Evolutionary conservation across 805 yeast genomes (phyloP).

Genomic region (Vanderwaltozyma verrucispora): DNA sequence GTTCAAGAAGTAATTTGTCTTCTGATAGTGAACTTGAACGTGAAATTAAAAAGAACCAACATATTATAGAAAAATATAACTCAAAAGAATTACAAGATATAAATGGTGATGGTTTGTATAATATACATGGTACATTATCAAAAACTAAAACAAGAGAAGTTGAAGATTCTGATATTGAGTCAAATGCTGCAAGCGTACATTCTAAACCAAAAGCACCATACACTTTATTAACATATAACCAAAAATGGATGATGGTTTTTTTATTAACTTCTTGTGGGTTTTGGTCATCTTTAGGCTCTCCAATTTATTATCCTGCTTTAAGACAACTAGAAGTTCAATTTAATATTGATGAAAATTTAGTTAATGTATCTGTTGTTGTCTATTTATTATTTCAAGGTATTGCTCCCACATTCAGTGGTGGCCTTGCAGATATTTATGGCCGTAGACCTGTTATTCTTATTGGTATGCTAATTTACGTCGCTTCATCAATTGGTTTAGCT

Average conservation of each 20-base stretch:
- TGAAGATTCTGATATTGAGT: constrained; percentile 2
- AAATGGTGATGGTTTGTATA: background rate
- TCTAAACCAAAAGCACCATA: constrained; percentile 11
- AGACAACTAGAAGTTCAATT: constrained; percentile 47
- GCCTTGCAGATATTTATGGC: constrained; percentile 59
- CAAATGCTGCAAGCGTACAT: constrained; percentile 1
- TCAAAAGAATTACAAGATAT: background rate
- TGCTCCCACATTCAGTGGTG: constrained; percentile 57
- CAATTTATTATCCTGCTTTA: constrained; percentile 75
- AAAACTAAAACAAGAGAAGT: constrained; percentile 16
- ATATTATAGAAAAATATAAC: too few relatives aligned
- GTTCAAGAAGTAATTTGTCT: background rate
- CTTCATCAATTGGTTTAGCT: constrained; percentile 59
- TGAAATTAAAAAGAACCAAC: too few relatives aligned
- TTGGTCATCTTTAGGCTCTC: constrained; percentile 66
- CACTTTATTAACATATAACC: constrained; percentile 16
- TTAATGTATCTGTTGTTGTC: constrained; percentile 64
- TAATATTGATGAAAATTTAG: constrained; percentile 41
- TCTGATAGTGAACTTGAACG: background rate
- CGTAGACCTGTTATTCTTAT: constrained; percentile 56
- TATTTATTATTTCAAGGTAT: constrained; percentile 68
- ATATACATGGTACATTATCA: constrained; percentile 11
- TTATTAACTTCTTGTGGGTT: constrained; percentile 32
- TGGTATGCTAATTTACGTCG: constrained; percentile 47
- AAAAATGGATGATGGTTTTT: constrained; percentile 26